phyloP scores from a whole-genome alignment of 208 protist species.

The Naegleria lovaniensis region DNA sequence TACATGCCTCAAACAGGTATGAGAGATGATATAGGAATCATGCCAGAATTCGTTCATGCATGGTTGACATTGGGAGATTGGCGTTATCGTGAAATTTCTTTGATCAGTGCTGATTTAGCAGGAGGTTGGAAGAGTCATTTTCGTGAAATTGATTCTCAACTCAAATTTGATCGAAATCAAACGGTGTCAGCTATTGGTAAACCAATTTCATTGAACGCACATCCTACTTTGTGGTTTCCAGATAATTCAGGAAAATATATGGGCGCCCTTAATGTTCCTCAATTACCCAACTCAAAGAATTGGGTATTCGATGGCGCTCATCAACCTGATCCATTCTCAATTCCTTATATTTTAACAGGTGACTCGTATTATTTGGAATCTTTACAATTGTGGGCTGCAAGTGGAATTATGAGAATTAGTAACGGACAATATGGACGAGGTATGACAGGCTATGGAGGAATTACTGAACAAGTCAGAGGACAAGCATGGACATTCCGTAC shows the following conservation, averaged over 20 bases:
- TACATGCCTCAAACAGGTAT: background rate
- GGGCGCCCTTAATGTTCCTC: background rate
- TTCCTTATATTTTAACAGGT: background rate
- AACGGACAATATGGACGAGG: background rate
- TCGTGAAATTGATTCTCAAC: background rate
- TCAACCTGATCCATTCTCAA: background rate
- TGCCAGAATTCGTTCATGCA: background rate
- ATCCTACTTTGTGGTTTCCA: background rate
- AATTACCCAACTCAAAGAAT: background rate
- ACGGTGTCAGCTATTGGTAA: background rate
- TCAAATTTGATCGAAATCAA: background rate
- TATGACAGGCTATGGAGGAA: background rate
- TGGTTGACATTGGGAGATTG: background rate
- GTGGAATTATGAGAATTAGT: background rate
- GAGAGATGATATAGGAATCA: background rate
- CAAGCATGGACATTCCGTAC: background rate
- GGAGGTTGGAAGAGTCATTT: background rate
- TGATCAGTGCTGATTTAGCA: background rate
- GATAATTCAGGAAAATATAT: background rate
- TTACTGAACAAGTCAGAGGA: background rate
- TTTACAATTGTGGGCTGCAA: background rate
- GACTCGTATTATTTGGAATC: background rate
- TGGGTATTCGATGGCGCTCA: no score
- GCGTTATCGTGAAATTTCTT: background rate
- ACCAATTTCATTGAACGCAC: background rate